Evolutionary conservation across 192 early-diverging fungal genomes (phyloP), one percentile per base, ranked within the genome.

Genomic region (Coemansia furcata): DNA sequence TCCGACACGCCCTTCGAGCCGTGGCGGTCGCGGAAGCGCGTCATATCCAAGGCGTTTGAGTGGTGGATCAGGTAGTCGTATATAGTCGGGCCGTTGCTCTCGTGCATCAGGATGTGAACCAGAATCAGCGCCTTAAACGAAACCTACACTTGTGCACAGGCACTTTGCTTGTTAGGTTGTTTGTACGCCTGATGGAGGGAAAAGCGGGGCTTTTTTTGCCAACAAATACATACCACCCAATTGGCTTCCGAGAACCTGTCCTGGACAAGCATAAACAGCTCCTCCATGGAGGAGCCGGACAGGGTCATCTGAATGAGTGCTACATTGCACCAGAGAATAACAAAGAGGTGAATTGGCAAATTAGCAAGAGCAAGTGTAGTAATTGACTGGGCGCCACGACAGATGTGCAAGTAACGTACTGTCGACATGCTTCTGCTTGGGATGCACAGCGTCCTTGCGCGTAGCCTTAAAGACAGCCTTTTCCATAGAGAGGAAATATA

Each of bases 391-490:
- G 6, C 19, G 46, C 46, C 46, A 21, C 12, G 10, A 21, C 19
- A 47, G 46, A 47, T 47, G 23, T 26, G 17, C 46, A n/a, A 47
- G 46, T 23, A 54, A 80, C 73, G 73, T 80, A 80, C 80, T 82
- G 65, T 81, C 79, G 65, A 85, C 84, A 72, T 85, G 84, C 42
- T 85, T 85, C 47, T 77, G 73, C 62, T 85, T 85, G 32, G 84
- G 84, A 54, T 80, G 77, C 60, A 83, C 80, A 15, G 69, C 66
- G 65, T 85, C 81, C 65, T 77, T 76, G 63, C 76, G 75, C 11
- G 84, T 85, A 49, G 84, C 84, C 72, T 85, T 85, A 67, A 77
- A 69, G 12, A 83, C 74, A 30, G 81, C 77, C 75, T 83, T 85
- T 64, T 85, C 84, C 81, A 85, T 85, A 65, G 7, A 14, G 39